Conservation (phyloP, 345 rosid genomes). For the Syzygium aromaticum region DNA sequence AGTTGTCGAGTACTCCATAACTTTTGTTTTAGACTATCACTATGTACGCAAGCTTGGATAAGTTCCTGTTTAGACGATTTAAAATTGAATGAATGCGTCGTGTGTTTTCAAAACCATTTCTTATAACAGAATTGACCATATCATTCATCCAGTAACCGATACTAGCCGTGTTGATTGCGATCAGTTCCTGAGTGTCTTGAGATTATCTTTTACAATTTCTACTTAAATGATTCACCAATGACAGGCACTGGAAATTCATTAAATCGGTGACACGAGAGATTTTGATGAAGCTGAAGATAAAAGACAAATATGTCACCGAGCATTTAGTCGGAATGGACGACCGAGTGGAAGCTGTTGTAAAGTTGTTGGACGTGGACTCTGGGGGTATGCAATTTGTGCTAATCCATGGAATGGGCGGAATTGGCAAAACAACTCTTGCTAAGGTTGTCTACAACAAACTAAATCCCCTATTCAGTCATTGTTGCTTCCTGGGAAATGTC, state of each 20-base stretch:
- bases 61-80: neutral
- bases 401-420: neutral
- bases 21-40: neutral
- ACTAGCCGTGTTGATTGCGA: neutral
- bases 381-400: neutral
- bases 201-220: neutral
- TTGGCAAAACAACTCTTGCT: neutral
- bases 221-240: neutral
- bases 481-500: neutral
- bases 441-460: neutral
- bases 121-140: too few species aligned
- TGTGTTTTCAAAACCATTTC: too few species aligned
- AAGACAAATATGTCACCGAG: neutral
- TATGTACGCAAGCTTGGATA: neutral
- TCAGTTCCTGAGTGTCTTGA: neutral
- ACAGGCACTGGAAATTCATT: neutral
- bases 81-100: neutral
- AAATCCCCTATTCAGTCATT: fast-evolving
- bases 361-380: neutral
- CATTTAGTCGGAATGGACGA: too few species aligned
- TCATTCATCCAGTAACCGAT: neutral
- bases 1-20: neutral
- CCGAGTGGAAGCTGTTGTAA: neutral
- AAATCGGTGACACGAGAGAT: neutral
- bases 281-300: neutral